Conservation (phyloP, 441 rosid species). For the Mallotus japonicus region DNA sequence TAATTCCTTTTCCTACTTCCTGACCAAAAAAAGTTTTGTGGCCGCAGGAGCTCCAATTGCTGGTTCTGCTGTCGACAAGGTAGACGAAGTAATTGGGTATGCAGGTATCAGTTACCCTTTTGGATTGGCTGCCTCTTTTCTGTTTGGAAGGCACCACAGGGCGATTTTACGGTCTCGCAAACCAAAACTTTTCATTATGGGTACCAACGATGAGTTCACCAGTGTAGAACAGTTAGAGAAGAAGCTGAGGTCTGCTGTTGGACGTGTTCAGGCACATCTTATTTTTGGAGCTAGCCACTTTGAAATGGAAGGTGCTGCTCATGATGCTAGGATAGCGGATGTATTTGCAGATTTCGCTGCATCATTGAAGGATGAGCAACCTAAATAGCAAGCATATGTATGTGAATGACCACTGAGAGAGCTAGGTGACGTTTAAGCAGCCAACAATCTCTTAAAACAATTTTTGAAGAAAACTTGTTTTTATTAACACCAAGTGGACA, state of each 20-base stretch:
- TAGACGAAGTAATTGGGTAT: constrained; percentile 70
- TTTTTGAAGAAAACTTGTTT: not conserved
- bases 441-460: not conserved
- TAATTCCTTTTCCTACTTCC: too few species aligned
- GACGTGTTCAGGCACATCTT: constrained; percentile 63
- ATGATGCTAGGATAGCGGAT: constrained; percentile 64
- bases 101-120: constrained; percentile 82
- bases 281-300: constrained; percentile 77
- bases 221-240: constrained; percentile 66
- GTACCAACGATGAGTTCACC: constrained; percentile 80
- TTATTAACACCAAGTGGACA: not conserved
- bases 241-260: constrained; percentile 59
- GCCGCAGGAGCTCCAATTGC: constrained; percentile 75
- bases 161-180: constrained; percentile 59
- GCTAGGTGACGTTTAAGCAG: not conserved
- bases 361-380: constrained; percentile 26
- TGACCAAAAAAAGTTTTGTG: too few species aligned
- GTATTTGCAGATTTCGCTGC: constrained; percentile 46
- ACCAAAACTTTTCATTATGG: constrained; percentile 83
- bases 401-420: too few species aligned
- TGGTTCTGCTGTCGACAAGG: constrained; percentile 76
- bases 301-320: constrained; percentile 80
- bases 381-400: not conserved
- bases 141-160: constrained; percentile 76
- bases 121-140: constrained; percentile 63